Base-by-base conservation (phyloP, 1,284 basidiomycete genomes). In the Apiotrichum montevideense region DNA sequence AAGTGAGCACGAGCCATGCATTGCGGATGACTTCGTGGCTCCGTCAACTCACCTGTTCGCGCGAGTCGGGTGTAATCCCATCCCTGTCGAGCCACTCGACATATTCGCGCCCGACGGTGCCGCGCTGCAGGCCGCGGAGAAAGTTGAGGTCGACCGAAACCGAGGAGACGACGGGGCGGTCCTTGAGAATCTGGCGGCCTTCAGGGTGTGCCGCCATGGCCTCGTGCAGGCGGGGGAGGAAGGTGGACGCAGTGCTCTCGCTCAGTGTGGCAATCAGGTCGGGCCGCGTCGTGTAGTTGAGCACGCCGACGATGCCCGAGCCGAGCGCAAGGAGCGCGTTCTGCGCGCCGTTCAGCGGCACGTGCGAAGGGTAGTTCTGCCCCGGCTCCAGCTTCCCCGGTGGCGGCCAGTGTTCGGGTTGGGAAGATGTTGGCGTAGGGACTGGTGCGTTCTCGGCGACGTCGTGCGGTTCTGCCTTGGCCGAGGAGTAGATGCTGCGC, bases 211-310 rank as follows among this genome's bases (percentile, higher is more conserved):
- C 80, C 1, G 88, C 81, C 89, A 98, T 93, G 44, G 78, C 77
- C 58, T 89, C 86, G 42, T 91, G 85, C 51, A 98, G 78, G 43
- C 82, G 80, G 3, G 87, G 84, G n/a, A 98, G 81, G 61, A 87
- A 86, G 0, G 86, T 83, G 2, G 88, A 86, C 7, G 90, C 88
- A 0, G 91, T 92, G 0, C 90, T 90, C 77, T 98, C 94, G 32
- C 88, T 90, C 8, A 96, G 81, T 6, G 89, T 87, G 21, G 94
- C 93, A 45, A 98, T 84, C 86, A 97, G 90, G 74, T 97, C 93
- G 92, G 67, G 50, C 39, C 60, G 51, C 49, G 34, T 51, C 45
- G 85, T 80, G 15, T 93, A 92, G 72, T 96, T 84, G 46, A 83
- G 78, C 13, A 98, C 80, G 7, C 92, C 85, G 79, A 90, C 85